Percentiles rank a stretch among this genome's conserved stretches.
Conservation (phyloP, 352 stramenopile species). For the Peronospora belbahrii region DNA sequence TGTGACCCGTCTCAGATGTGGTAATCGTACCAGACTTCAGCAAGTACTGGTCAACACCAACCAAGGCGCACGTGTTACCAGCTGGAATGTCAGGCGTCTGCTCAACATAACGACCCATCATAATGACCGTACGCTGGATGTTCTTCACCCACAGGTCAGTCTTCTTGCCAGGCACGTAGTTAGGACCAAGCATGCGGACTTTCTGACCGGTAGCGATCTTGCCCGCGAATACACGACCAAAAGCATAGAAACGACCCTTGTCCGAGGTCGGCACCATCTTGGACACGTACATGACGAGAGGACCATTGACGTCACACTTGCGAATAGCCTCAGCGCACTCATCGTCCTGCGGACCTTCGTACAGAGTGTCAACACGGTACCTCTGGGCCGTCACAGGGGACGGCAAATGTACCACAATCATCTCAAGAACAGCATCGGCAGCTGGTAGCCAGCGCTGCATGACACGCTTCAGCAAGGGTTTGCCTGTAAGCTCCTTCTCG, state of each 20-base stretch:
- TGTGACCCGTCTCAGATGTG: conserved; percentile 95
- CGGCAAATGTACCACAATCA: conserved; percentile 99
- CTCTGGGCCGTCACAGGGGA: conserved; percentile 94
- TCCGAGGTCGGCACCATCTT: conserved; percentile 99
- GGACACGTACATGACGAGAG: conserved; percentile 99
- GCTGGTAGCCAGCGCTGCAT: conserved; percentile 99
- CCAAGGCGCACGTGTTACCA: conserved; percentile 98
- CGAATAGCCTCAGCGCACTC: conserved; percentile 95
- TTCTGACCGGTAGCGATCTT: conserved; percentile 98
- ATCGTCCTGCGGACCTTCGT: conserved; percentile 98
- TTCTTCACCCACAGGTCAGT: conserved; percentile 99
- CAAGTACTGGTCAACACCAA: conserved; percentile 99
- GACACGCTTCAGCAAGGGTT: conserved; percentile 95
- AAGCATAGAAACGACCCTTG: conserved; percentile 98
- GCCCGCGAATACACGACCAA: conserved; percentile 99
- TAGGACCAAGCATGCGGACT: conserved; percentile 98
- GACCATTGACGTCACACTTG: conserved; percentile 96
- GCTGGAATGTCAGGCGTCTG: conserved; percentile 97
- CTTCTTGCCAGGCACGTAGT: conserved; percentile 99
- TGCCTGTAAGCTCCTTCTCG: conserved; percentile 94
- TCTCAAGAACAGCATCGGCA: conserved; percentile 97
- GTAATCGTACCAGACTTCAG: conserved; percentile 99
- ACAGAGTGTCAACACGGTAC: conserved; percentile 98
- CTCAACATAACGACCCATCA: conserved; percentile 99
- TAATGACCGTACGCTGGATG: conserved; percentile 99